phyloP scores from a whole-genome alignment of 805 yeast genomes.

The Starmerella geochares region DNA sequence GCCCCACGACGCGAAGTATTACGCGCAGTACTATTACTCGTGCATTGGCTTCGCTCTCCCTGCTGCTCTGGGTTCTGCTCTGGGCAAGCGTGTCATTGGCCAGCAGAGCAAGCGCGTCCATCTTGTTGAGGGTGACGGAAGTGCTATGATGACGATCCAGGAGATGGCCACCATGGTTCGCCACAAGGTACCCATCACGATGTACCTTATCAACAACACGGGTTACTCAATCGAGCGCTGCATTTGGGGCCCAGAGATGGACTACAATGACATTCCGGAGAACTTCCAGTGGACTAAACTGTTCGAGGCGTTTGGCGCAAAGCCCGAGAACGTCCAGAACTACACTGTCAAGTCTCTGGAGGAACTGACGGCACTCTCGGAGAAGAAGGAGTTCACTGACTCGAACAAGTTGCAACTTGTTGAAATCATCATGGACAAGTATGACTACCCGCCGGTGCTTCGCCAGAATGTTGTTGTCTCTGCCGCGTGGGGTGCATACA shows the following conservation, averaged over 20 bases:
- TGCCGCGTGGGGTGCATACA: slow-evolving; percentile 20
- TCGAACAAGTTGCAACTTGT: slow-evolving; percentile 39
- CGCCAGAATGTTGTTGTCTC: slow-evolving; percentile 18
- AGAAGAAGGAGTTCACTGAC: slow-evolving; percentile 32
- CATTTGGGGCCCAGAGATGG: slow-evolving; percentile 64
- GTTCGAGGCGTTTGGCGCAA: slow-evolving; percentile 44
- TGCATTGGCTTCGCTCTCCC: slow-evolving; percentile 88
- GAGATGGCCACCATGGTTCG: slow-evolving; percentile 61
- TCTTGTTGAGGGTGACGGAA: slow-evolving; percentile 81
- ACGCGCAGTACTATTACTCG: slow-evolving; percentile 63
- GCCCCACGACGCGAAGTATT: slow-evolving; percentile 40
- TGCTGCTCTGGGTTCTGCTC: slow-evolving; percentile 69
- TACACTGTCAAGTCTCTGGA: slow-evolving; percentile 34
- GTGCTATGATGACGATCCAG: slow-evolving; percentile 90
- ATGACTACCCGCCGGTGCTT: slow-evolving; percentile 60
- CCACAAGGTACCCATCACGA: slow-evolving; percentile 50
- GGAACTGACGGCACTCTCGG: slow-evolving; percentile 35
- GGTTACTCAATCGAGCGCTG: slow-evolving; percentile 89
- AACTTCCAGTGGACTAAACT: slow-evolving; percentile 73
- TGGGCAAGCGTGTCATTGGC: slow-evolving; percentile 39
- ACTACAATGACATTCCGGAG: slow-evolving; percentile 73
- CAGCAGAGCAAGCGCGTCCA: slow-evolving; percentile 45
- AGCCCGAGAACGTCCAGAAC: slow-evolving; percentile 29
- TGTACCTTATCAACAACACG: slow-evolving; percentile 67
- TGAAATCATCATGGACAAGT: slow-evolving; percentile 49